phyloP scores from a whole-genome alignment of 306 rosid species.

The Phaseolus lunatus region DNA sequence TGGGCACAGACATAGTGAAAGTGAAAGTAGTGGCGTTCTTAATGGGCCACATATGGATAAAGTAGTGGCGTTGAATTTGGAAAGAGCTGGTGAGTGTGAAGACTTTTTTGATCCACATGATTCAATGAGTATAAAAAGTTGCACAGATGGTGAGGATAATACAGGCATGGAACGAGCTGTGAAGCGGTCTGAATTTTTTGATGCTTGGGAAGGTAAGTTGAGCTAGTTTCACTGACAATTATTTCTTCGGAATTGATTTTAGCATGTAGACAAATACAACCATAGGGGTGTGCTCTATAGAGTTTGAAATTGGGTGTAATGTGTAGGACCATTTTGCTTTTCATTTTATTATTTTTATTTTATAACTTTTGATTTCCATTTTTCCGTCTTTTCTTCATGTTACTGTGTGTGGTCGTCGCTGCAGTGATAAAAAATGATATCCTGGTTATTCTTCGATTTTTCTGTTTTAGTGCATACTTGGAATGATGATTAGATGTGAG shows the following conservation, averaged over 20 bases:
- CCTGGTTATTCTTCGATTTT: neutral
- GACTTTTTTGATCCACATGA: conserved; percentile 88
- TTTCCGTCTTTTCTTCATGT: neutral
- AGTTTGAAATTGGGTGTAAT: conserved; percentile 6
- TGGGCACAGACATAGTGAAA: conserved; percentile 36
- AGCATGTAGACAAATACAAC: neutral
- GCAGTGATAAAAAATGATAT: conserved; percentile 4
- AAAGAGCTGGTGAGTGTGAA: conserved; percentile 64
- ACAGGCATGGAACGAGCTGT: conserved; percentile 53
- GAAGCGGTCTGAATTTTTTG: conserved; percentile 68
- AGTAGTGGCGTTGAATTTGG: conserved; percentile 47
- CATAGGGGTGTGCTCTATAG: neutral
- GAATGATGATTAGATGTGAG: neutral
- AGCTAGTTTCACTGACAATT: conserved; percentile 8
- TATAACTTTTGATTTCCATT: neutral
- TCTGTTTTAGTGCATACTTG: neutral
- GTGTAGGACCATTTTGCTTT: neutral
- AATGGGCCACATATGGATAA: conserved; percentile 51
- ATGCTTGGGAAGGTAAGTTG: conserved; percentile 91
- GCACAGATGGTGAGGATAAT: conserved; percentile 84
- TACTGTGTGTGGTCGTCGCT: neutral
- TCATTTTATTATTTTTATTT: neutral
- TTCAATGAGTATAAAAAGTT: conserved; percentile 71
- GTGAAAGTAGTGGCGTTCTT: conserved; percentile 46
- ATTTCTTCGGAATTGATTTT: conserved; percentile 7